These are phyloP conservation scores for Dicorynia guianensis DNA, from an alignment of 306 rosid species.

Conservation along the genomic window DNA sequence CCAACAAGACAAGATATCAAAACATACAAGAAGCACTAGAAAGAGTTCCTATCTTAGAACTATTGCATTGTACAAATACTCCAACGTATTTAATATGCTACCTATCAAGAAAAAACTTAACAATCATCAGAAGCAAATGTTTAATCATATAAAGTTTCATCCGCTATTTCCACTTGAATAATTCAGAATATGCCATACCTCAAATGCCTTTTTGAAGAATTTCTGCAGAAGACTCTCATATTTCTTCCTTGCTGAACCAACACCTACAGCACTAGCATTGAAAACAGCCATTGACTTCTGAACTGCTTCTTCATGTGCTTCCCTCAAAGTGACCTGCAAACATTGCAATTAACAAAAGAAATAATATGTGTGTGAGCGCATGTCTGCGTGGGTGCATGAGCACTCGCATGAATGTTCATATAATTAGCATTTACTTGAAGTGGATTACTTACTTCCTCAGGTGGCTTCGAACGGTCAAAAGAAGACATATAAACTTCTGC, in stretches of 20 bases:
- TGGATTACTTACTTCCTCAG: constrained; percentile 84
- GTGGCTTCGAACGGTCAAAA: constrained; percentile 77
- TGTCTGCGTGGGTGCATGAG: too few relatives aligned
- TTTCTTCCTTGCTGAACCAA: constrained; percentile 85
- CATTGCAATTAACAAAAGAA: constrained; percentile 42
- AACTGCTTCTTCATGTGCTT: constrained; percentile 89
- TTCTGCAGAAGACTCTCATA: constrained; percentile 75
- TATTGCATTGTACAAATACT: too few relatives aligned
- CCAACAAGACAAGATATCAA: too few relatives aligned
- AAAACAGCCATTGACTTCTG: constrained; percentile 77
- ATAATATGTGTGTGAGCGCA: too few relatives aligned
- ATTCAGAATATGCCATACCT: constrained; percentile 59
- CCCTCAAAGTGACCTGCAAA: constrained; percentile 80
- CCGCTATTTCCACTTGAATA: constrained; percentile 4
- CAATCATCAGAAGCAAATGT: too few relatives aligned
- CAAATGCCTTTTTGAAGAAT: constrained; percentile 77
- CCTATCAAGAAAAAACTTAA: too few relatives aligned
- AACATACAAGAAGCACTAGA: too few relatives aligned
- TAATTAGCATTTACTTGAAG: constrained; percentile 31
- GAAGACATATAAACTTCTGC: constrained; percentile 73
- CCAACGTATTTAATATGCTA: too few relatives aligned
- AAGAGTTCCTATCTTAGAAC: too few relatives aligned
- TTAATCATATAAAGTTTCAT: not conserved
- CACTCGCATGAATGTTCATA: not conserved
- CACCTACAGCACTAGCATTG: constrained; percentile 83